These are phyloP conservation scores for Aspergillus alliaceus DNA, from an alignment of 2,329 filamentous ascomycete species.

Conservation along the genomic window DNA sequence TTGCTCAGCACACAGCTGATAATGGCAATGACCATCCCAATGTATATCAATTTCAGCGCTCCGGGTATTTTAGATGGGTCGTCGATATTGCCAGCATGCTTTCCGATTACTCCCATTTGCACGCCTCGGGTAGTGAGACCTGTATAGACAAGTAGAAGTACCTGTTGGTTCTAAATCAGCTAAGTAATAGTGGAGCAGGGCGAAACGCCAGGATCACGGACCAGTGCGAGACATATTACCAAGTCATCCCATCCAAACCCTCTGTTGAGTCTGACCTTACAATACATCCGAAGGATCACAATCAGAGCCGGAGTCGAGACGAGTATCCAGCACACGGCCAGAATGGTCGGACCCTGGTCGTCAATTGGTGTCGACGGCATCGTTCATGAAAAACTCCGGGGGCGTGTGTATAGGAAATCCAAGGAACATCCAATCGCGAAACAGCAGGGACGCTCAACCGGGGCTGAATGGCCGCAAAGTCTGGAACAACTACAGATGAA, in stretches of 20 bases:
- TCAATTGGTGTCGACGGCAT: neutral
- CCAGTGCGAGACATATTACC: conserved; percentile 27
- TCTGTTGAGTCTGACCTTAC: conserved; percentile 27
- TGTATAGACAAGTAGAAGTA: conserved; percentile 23
- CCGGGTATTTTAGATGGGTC: conserved; percentile 11
- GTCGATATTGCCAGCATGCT: conserved; percentile 19
- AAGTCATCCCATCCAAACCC: conserved; percentile 40
- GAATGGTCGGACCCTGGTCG: conserved; percentile 14
- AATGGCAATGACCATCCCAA: conserved; percentile 8
- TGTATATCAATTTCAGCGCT: conserved; percentile 16
- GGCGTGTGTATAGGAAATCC: no score
- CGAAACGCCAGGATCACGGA: conserved; percentile 16
- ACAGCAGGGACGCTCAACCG: no score
- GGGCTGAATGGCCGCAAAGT: no score
- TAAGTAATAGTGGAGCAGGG: no score
- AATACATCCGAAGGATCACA: conserved; percentile 18
- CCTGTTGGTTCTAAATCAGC: neutral
- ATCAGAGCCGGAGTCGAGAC: conserved; percentile 20
- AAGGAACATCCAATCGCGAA: no score
- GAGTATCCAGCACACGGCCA: conserved; percentile 24
- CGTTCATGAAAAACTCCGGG: neutral
- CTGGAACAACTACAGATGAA: no score
- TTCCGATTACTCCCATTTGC: conserved; percentile 33
- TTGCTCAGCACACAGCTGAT: conserved; percentile 24
- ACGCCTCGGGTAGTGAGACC: conserved; percentile 27